Conservation (phyloP, 2,329 filamentous ascomycete genomes). For the Cordyceps cateniannulata region DNA sequence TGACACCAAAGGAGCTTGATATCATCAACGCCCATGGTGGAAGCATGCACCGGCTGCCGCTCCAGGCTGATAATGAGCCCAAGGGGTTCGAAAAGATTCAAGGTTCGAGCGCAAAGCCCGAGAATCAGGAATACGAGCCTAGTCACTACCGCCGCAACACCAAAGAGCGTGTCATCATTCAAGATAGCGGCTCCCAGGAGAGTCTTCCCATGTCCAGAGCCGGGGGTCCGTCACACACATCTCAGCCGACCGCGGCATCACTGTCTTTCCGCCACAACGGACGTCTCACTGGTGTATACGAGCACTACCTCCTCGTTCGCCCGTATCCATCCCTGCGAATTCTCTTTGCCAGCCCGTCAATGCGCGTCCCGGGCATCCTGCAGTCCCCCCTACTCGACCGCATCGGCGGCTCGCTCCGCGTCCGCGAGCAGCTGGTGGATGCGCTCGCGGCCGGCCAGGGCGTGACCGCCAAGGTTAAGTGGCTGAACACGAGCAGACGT, state of each 20-base stretch:
- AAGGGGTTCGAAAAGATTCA: constrained; percentile 6
- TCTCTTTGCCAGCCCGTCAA: constrained; percentile 61
- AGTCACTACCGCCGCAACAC: constrained; percentile 4
- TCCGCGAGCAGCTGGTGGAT: constrained; percentile 42
- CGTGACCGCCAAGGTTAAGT: constrained; percentile 68
- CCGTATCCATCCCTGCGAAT: constrained; percentile 61
- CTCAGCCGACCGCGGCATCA: background rate
- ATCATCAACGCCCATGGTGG: constrained; percentile 57
- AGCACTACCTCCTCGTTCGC: constrained; percentile 57
- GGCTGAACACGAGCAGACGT: constrained; percentile 38
- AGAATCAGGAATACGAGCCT: background rate
- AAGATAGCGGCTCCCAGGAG: constrained; percentile 10
- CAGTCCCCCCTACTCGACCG: constrained; percentile 51
- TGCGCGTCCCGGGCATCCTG: constrained; percentile 61
- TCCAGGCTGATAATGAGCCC: constrained; percentile 3
- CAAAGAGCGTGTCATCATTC: constrained; percentile 16
- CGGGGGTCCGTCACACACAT: background rate
- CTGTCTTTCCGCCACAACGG: constrained; percentile 15
- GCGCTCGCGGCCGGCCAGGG: constrained; percentile 63
- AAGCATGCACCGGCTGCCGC: constrained; percentile 46
- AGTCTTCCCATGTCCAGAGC: constrained; percentile 27
- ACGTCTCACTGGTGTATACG: constrained; percentile 30
- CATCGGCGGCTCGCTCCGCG: constrained; percentile 42
- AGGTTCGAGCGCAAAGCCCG: background rate
- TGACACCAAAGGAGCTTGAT: constrained; percentile 60